These are phyloP conservation scores for Bipolaris bicolor DNA, from an alignment of 2,329 filamentous ascomycete species.

Conservation along the genomic window DNA sequence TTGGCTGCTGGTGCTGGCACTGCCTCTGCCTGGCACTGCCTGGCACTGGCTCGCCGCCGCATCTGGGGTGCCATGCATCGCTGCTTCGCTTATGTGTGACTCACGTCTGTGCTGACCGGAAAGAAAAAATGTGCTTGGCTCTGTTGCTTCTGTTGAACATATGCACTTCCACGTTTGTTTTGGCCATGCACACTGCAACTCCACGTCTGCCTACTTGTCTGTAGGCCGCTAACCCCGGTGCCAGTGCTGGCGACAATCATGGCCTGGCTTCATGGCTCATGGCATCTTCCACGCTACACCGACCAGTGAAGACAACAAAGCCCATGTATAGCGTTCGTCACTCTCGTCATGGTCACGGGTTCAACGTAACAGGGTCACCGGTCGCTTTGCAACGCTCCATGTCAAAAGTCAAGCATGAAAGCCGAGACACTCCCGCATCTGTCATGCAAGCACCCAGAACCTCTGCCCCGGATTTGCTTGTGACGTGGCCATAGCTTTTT, in stretches of 20 bases:
- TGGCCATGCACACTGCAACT: conserved; percentile 2
- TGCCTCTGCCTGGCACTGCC: neutral
- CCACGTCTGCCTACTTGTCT: neutral
- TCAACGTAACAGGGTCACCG: neutral
- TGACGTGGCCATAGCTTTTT: neutral
- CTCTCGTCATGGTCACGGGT: neutral
- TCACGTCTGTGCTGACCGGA: conserved; percentile 30
- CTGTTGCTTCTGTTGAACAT: conserved; percentile 17
- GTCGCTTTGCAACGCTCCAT: neutral
- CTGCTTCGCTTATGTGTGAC: conserved; percentile 34
- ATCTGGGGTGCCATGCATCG: conserved; percentile 15
- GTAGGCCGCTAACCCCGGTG: too few species aligned
- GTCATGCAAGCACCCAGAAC: neutral
- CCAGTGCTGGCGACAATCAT: neutral
- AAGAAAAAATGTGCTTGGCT: conserved; percentile 17
- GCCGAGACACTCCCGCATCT: neutral
- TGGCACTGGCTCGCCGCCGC: conserved; percentile 4
- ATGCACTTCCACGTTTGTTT: conserved; percentile 11
- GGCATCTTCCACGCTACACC: neutral
- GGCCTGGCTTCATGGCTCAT: neutral
- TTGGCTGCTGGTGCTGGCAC: neutral
- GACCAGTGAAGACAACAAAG: neutral
- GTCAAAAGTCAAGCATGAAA: neutral
- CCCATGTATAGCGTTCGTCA: neutral
- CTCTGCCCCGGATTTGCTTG: neutral